Base-by-base conservation (phyloP, 306 rosid genomes). In the Gastrolobium villosum region DNA sequence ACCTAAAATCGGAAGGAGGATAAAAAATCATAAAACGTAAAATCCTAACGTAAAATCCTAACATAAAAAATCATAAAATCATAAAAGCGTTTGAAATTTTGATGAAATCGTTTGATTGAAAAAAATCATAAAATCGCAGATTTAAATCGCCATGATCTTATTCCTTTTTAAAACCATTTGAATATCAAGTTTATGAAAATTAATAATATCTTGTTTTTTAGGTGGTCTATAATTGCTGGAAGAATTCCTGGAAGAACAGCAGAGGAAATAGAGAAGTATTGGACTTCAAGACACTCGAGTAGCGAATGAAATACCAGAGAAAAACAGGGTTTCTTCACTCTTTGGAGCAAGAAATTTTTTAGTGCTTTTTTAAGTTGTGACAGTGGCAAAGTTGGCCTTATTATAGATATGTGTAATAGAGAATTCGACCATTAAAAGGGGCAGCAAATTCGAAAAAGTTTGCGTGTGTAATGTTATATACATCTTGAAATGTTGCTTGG, bases 191-290 rank as follows among this genome's bases (percentile, higher is more conserved):
- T 70, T 32, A 50, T 48, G 3, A 45, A 3, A 43, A 43, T 10
- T 8, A 43, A 43, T 5, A 8, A 45, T 1, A 45, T 8, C 2
- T 9, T 79, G 0, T 4, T 35, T 59, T 20, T 70, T 62, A 93
- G 98, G 90, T 93, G 98, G 98, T 67, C 90, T 76, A 79, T 93
- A 79, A 89, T 93, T 82, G 98, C 98, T 84, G 98, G 98, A 45
- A 91, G 98, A 84, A 91, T 93, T 81, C 98, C 98, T 5, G 96
- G 98, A 85, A 88, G 98, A 91, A 83, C 98, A 80, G 98, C 94
- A 14, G 98, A 93, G 79, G 98, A 93, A 82, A 93, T 93, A 81
- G 81, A 91, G 82, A 89, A 89, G 72, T 93, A 85, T 64, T 93
- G 96, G 98, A 89, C 85, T 82, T 88, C 96, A 52, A 89, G 91